A percentile compares a stretch with the other conserved stretches of the same genome.
These are phyloP conservation scores for Betula pendula DNA, from an alignment of 306 rosid species.

Conservation along the genomic window DNA sequence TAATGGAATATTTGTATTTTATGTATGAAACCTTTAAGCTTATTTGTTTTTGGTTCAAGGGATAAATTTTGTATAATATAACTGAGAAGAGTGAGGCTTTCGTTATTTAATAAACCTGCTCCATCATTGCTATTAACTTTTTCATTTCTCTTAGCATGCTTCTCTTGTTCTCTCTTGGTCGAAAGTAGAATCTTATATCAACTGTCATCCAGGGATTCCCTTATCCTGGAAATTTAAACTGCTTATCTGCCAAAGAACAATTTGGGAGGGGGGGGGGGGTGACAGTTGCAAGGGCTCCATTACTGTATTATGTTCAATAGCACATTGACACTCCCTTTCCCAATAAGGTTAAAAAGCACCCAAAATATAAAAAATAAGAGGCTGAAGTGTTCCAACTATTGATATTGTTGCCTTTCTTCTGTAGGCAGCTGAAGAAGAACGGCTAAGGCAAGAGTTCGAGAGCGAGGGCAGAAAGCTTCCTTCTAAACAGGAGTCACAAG, in stretches of 20 bases:
- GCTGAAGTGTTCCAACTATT: not conserved
- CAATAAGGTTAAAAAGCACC: not conserved
- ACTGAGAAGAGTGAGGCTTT: not conserved
- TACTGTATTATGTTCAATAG: not conserved
- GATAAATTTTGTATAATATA: not conserved
- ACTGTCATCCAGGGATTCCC: not conserved
- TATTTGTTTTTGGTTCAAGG: not conserved
- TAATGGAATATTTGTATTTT: not conserved
- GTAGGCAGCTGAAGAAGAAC: slow-evolving; percentile 89
- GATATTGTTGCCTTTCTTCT: slow-evolving; percentile 3
- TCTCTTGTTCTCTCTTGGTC: not conserved
- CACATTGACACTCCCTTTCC: not conserved
- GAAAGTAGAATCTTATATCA: not conserved
- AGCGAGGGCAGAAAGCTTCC: slow-evolving; percentile 97
- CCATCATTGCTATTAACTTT: not conserved
- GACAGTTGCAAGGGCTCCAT: not conserved
- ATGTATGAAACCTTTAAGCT: not conserved
- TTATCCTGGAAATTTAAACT: not conserved
- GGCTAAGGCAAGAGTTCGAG: slow-evolving; percentile 88
- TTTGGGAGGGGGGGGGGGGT: too few species aligned
- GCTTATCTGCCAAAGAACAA: not conserved
- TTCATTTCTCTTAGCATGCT: not conserved
- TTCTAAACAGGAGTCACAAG: slow-evolving; percentile 66
- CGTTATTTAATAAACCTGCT: not conserved
- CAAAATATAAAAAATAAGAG: not conserved